These are phyloP conservation scores for Omphalotus guepiniiformis DNA, from an alignment of 768 basidiomycete genomes.

Conservation along the genomic window DNA sequence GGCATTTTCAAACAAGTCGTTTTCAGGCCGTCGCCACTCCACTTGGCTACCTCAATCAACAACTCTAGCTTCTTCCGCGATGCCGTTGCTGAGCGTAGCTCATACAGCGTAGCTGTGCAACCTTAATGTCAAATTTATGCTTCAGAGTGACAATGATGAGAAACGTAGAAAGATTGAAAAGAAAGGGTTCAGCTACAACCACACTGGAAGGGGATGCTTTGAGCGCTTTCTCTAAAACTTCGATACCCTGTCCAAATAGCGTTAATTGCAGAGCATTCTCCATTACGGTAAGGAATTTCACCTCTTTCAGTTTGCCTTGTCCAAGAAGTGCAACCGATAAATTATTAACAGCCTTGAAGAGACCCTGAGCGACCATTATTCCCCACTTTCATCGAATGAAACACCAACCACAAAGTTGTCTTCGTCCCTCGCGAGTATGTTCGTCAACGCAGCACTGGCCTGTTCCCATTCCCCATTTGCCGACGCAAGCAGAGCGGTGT, in stretches of 20 bases:
- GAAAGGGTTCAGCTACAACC: slow-evolving; percentile 74
- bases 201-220: slow-evolving; percentile 63
- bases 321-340: slow-evolving; percentile 21
- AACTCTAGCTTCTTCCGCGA: slow-evolving; percentile 74
- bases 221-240: slow-evolving; percentile 60
- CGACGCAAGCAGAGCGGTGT: slow-evolving; percentile 59
- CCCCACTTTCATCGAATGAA: not conserved
- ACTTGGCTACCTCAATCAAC: slow-evolving; percentile 73
- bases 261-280: not conserved
- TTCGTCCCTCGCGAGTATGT: slow-evolving; percentile 46
- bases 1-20: slow-evolving; percentile 80
- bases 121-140: not conserved
- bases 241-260: slow-evolving; percentile 53
- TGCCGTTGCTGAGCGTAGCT: slow-evolving; percentile 69
- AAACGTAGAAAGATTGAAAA: slow-evolving; percentile 77
- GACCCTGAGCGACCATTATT: not conserved
- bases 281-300: slow-evolving; percentile 19
- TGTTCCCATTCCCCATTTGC: slow-evolving; percentile 68
- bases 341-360: no score
- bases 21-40: slow-evolving; percentile 81
- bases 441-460: slow-evolving; percentile 42
- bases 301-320: slow-evolving; percentile 72
- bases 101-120: slow-evolving; percentile 70
- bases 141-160: not conserved
- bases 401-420: slow-evolving; percentile 55